Conservation (phyloP, 1,284 basidiomycete species). For the Apiotrichum sp. region DNA sequence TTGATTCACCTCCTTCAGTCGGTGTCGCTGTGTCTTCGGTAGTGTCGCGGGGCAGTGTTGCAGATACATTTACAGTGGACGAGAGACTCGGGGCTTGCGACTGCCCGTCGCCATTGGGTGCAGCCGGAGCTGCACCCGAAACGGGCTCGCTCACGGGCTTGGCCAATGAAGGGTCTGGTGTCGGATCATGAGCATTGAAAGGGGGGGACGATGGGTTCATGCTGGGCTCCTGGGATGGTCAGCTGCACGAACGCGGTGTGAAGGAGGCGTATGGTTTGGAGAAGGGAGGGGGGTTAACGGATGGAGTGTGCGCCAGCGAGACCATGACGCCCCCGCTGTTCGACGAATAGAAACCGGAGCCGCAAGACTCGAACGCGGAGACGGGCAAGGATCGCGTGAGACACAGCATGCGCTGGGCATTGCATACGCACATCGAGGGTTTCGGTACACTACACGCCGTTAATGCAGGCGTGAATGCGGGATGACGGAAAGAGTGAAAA, state of each 20-base stretch:
- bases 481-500: neutral
- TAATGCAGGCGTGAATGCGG: no score
- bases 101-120: neutral
- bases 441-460: neutral
- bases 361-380: no score
- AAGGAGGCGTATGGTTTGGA: no score
- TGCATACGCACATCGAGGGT: slow-evolving; percentile 3
- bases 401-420: neutral
- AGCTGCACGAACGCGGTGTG: neutral
- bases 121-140: neutral
- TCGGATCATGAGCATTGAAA: slow-evolving; percentile 6
- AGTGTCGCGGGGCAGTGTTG: neutral
- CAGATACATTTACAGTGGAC: neutral
- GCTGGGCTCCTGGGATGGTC: slow-evolving; percentile 15
- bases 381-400: no score
- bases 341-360: neutral
- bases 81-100: neutral
- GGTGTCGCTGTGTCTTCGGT: neutral
- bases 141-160: slow-evolving; percentile 3
- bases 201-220: slow-evolving; percentile 15
- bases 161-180: neutral
- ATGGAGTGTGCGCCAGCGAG: no score
- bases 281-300: no score
- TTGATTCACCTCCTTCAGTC: neutral
- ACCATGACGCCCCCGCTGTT: no score